These are phyloP conservation scores for Irpex rosettiformis DNA, from an alignment of 1,284 basidiomycete species.

Conservation along the genomic window DNA sequence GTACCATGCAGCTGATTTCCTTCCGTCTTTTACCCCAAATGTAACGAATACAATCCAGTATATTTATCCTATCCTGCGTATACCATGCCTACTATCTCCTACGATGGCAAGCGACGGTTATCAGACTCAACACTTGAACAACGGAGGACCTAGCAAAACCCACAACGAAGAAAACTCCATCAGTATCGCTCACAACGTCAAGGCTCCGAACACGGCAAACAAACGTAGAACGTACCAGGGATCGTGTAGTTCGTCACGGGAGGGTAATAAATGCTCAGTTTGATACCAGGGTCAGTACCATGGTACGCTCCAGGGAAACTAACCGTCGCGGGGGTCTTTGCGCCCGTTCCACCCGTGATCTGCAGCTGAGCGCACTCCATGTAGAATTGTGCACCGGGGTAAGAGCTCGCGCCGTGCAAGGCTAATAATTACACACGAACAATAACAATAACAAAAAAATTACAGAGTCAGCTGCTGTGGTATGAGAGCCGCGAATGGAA, in stretches of 20 bases:
- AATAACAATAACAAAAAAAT: not conserved
- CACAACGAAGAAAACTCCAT: too few species aligned
- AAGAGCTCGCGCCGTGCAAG: slow-evolving; percentile 37
- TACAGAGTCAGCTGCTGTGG: not conserved
- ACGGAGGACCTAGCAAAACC: too few species aligned
- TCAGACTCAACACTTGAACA: too few species aligned
- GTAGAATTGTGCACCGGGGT: slow-evolving; percentile 53
- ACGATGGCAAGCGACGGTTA: too few species aligned
- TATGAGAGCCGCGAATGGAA: not conserved
- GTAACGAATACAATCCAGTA: too few species aligned
- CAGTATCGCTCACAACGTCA: too few species aligned
- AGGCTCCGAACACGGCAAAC: too few species aligned
- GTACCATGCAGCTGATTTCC: too few species aligned
- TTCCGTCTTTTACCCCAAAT: too few species aligned
- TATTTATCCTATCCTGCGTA: too few species aligned
- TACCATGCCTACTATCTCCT: too few species aligned
- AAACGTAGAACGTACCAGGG: too few species aligned
- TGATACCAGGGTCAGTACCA: slow-evolving; percentile 17
- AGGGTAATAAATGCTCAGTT: slow-evolving; percentile 10
- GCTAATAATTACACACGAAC: slow-evolving; percentile 25
- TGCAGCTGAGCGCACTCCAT: slow-evolving; percentile 51
- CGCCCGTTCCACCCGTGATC: slow-evolving; percentile 44
- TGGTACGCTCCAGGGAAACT: slow-evolving; percentile 24
- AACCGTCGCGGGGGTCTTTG: slow-evolving; percentile 39
- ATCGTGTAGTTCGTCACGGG: slow-evolving; percentile 13